Conservation (phyloP, 192 early-diverging fungal genomes). For the Geranomyces michiganensis region DNA sequence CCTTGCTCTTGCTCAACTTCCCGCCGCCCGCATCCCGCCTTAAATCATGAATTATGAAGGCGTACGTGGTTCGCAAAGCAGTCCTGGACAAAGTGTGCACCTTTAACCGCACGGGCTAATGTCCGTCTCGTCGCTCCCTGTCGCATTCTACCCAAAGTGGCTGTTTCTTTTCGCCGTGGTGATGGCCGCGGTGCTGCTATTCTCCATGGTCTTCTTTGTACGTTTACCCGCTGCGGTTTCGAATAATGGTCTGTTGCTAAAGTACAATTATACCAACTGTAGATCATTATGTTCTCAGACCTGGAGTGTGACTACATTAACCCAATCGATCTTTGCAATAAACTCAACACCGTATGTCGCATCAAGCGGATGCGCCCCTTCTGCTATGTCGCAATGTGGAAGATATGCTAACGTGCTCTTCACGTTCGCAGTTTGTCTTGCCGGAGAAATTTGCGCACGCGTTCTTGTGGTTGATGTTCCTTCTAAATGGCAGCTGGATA, state of each 20-base stretch:
- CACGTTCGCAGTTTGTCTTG: slow-evolving; percentile 79
- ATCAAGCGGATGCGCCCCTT: neutral
- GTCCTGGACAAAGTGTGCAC: too few relatives aligned
- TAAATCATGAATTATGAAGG: too few relatives aligned
- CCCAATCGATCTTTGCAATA: slow-evolving; percentile 97
- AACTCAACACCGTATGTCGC: slow-evolving; percentile 80
- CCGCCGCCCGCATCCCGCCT: too few relatives aligned
- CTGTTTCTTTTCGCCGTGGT: slow-evolving; percentile 93
- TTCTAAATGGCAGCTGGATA: slow-evolving; percentile 87
- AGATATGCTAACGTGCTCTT: neutral
- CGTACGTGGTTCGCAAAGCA: too few relatives aligned
- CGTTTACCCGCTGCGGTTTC: slow-evolving; percentile 5
- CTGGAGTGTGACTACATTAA: slow-evolving; percentile 99
- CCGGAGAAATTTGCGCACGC: slow-evolving; percentile 89
- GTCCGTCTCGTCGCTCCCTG: neutral
- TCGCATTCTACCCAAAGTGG: slow-evolving; percentile 40
- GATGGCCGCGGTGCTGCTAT: slow-evolving; percentile 88
- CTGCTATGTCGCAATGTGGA: neutral
- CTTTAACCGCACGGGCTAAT: too few relatives aligned
- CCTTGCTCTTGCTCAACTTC: too few relatives aligned
- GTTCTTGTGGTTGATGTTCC: slow-evolving; percentile 79
- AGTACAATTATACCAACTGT: neutral
- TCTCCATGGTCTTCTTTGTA: slow-evolving; percentile 96
- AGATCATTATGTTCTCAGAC: slow-evolving; percentile 80
- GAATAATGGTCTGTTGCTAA: neutral